Base-by-base conservation (phyloP, 129 eudicot genomes). In the Lonicera japonica region DNA sequence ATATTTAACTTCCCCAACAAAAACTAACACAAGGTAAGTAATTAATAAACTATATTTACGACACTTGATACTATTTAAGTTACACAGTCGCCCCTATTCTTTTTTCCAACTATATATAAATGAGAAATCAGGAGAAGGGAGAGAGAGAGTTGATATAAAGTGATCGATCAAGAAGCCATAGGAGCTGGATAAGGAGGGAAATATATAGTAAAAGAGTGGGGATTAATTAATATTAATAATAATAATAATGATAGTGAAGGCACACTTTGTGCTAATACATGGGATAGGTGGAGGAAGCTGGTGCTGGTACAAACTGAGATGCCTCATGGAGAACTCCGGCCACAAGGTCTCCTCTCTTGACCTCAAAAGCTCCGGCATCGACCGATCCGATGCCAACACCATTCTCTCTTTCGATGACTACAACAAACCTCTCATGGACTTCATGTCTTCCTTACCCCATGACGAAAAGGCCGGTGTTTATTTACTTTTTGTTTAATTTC, bases 251-350 rank as follows among this genome's bases (percentile, higher is more conserved):
- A 3, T 36, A 59, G 14, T 25, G 67, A 34, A 65, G 75, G 56
- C 75, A 16, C 95, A 87, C 76, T 87, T 87, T 66, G 95, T 87
- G 60, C 67, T 87, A 40, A 56, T 87, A 46, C 95, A 83, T 65
- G 95, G 95, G 12, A 29, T 78, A 3, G 47, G 83, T 16, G 83
- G 84, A 17, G 95, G 95, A 48, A 76, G 74, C 13, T 87, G 91
- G 95, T 87, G 90, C 64, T 87, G 95, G 95, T 87, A 83, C 79
- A 87, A 83, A 70, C 61, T 83, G 52, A 63, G 64, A 55, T 72
- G 83, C 53, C 79, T 87, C 0, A 58, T 87, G 82, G 75, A 78
- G 53, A 80, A 62, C 62, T 83, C 80, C 17, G 95, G 95, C 51
- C 78, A 80, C 75, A 68, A 54, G 39, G 88, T 74, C 38, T 25